Evolutionary conservation across 352 stramenopile species (phyloP).

Genomic region (Globisporangium irregulare): DNA sequence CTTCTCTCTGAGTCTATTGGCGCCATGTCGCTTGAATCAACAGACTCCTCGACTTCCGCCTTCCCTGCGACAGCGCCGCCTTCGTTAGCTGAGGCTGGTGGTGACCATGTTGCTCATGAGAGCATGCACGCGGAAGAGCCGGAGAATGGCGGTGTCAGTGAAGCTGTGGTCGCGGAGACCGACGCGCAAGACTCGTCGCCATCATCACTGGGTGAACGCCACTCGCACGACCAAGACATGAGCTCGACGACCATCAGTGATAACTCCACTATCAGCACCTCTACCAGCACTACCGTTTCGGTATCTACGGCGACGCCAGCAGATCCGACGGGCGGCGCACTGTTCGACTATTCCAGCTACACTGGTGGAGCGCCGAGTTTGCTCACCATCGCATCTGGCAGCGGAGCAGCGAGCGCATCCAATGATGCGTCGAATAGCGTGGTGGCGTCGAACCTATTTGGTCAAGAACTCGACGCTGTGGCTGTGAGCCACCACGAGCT

Average conservation of each 20-base stretch:
- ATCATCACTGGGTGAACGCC: neutral
- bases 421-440: neutral
- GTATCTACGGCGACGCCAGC: neutral
- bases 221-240: neutral
- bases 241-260: neutral
- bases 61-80: neutral
- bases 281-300: neutral
- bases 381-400: slow-evolving; percentile 20
- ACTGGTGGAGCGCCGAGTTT: slow-evolving; percentile 39
- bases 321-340: slow-evolving; percentile 19
- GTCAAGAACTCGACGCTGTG: slow-evolving; percentile 16
- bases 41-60: neutral
- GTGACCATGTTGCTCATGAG: neutral
- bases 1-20: neutral
- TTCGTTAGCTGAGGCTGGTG: neutral
- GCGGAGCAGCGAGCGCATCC: neutral
- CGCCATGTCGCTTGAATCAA: neutral
- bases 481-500: slow-evolving; percentile 14
- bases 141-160: neutral
- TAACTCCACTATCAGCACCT: neutral
- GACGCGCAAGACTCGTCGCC: slow-evolving; percentile 12
- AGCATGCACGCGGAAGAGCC: neutral
- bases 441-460: slow-evolving; percentile 13
- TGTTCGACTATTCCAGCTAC: slow-evolving; percentile 52
- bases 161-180: neutral